phyloP scores from a whole-genome alignment of 2,329 filamentous ascomycete genomes.

The Talaromyces rugulosus region DNA sequence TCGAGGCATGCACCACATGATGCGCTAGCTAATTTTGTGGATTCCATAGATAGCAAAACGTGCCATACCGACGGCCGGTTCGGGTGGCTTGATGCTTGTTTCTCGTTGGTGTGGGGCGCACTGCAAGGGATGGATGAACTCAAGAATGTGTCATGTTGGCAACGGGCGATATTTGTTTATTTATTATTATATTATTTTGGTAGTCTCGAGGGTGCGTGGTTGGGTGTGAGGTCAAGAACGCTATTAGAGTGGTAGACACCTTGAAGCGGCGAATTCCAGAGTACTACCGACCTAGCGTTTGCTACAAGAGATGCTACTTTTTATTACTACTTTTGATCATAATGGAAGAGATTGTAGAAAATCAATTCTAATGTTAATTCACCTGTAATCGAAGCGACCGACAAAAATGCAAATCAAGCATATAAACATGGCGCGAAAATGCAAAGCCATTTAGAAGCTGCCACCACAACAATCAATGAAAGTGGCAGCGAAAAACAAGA shows the following conservation, averaged over 20 bases:
- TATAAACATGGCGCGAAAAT: background rate
- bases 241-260: background rate
- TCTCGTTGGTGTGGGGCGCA: background rate
- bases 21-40: background rate
- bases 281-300: background rate
- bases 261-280: background rate
- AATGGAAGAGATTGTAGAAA: background rate
- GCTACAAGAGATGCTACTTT: background rate
- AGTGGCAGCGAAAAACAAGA: background rate
- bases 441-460: background rate
- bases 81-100: background rate
- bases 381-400: background rate
- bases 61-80: background rate
- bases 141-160: background rate
- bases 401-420: background rate
- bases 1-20: background rate
- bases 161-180: background rate
- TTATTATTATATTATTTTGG: no score
- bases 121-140: background rate
- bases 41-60: background rate
- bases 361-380: background rate
- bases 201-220: no score
- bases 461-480: background rate
- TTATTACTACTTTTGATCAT: background rate
- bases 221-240: no score